Base-by-base conservation (phyloP, 495 filamentous ascomycete species). In the Sporormia fimetaria region DNA sequence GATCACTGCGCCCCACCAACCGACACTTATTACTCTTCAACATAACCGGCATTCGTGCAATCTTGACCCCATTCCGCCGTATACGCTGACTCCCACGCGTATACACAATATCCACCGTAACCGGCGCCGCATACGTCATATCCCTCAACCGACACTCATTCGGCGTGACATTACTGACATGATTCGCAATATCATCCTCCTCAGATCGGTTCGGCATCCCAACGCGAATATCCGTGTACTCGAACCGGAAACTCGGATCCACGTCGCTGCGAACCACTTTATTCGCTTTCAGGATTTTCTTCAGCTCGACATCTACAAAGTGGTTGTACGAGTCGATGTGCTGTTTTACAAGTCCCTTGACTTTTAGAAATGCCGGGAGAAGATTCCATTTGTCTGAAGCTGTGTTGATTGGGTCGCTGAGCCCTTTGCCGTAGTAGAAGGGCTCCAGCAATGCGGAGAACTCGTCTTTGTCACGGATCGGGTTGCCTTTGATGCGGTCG, bases 311-410 rank as follows among this genome's bases (percentile, higher is more conserved):
- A 40, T 96, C 83, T 37, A 95, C 78, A 52, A 99, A 94, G 61
- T 83, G 93, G 63, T 99, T 93, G 71, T 83, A 99, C 21, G 90
- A 96, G 64, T 99, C 92, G 61, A 96, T 88, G 61, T 99, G 90
- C 61, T 94, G 87, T 63, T 94, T 94, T 32, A 94, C 84, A 41
- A 94, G 63, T 25, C 87, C 90, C 61, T 99, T 99, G 53, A 94
- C 87, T 57, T 94, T 94, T 33, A 99, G 68, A 56, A 96, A 99
- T 3, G 90, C 88, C 0, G 90, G 92, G 12, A 99, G 66, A 17
- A 99, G 66, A 57, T 95, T 95, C 77, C 85, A 95, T 68, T 96
- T 96, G 63, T 96, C 67, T 42, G 70, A 70, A 2, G 80, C 87
- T n/a, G 92, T 94, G 26, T 83, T 76, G 55, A 99, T 94, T 0